Evolutionary conservation across 2,329 filamentous ascomycete species (phyloP).

Genomic region (Nannizziopsis barbatae): DNA sequence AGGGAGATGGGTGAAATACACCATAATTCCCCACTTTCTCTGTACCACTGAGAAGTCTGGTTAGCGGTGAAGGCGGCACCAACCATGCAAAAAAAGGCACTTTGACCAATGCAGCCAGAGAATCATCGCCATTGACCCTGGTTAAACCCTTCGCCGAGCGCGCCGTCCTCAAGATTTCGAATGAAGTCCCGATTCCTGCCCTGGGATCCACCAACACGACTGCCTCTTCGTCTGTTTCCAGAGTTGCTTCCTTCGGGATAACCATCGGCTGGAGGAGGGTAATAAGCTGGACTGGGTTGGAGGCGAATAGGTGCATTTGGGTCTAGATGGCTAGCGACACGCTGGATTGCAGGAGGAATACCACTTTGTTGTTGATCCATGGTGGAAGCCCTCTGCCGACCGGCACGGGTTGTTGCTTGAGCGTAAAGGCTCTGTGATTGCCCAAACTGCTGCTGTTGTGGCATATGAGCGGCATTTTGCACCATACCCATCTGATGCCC

Average conservation of each 20-base stretch:
- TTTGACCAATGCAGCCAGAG: too few relatives aligned
- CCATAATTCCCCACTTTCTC: background rate
- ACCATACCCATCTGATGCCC: conserved; percentile 61
- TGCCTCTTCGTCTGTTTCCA: conserved; percentile 61
- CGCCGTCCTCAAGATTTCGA: conserved; percentile 84
- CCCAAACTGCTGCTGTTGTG: conserved; percentile 57
- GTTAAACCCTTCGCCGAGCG: conserved; percentile 79
- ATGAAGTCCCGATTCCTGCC: conserved; percentile 71
- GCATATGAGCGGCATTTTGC: conserved; percentile 51
- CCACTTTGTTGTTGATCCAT: conserved; percentile 93
- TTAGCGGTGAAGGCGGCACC: background rate
- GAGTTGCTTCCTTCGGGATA: conserved; percentile 53
- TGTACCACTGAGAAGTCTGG: background rate
- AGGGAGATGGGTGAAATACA: background rate
- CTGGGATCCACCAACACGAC: conserved; percentile 44
- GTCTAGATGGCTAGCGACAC: conserved; percentile 90
- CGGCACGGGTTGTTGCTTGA: conserved; percentile 64
- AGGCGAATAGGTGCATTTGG: conserved; percentile 86
- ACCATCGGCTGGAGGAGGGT: conserved; percentile 81
- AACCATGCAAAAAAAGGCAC: background rate
- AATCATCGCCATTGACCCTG: conserved; percentile 56
- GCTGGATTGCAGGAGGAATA: conserved; percentile 82
- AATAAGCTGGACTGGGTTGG: conserved; percentile 93
- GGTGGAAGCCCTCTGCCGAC: conserved; percentile 81
- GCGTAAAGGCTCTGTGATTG: conserved; percentile 63